Conservation (phyloP, 1,284 basidiomycete species). For the Microbotryum saponariae region DNA sequence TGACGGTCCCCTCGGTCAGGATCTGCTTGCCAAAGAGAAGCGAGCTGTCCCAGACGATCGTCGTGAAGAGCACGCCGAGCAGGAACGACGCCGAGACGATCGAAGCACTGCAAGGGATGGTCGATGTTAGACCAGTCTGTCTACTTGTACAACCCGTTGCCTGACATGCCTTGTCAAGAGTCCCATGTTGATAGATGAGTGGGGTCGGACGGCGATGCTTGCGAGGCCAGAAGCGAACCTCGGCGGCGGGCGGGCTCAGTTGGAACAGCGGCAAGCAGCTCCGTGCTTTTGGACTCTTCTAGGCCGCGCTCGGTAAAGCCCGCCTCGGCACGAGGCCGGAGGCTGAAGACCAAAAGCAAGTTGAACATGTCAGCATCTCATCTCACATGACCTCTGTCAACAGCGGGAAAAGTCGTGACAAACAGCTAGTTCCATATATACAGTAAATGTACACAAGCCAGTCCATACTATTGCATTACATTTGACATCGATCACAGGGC, state of each 20-base stretch:
- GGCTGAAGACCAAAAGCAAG: not conserved
- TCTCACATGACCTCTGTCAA: not conserved
- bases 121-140: not conserved
- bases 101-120: conserved; percentile 6
- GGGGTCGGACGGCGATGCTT: not conserved
- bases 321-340: not conserved
- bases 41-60: conserved; percentile 23
- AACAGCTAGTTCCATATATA: too few species aligned
- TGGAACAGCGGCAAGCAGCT: not conserved
- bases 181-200: not conserved
- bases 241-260: not conserved
- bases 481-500: too few species aligned
- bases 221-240: not conserved
- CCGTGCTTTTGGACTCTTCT: not conserved
- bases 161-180: conserved; percentile 1
- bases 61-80: conserved; percentile 28
- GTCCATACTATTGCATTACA: too few species aligned
- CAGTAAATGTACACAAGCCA: too few species aligned
- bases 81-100: conserved; percentile 23
- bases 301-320: not conserved
- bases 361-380: not conserved
- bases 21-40: conserved; percentile 14
- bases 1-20: conserved; percentile 8
- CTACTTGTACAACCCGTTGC: not conserved
- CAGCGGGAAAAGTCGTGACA: too few species aligned